Evolutionary conservation across 192 early-diverging fungal genomes (phyloP).

Genomic region (Gryganskiella cystojenkinii): DNA sequence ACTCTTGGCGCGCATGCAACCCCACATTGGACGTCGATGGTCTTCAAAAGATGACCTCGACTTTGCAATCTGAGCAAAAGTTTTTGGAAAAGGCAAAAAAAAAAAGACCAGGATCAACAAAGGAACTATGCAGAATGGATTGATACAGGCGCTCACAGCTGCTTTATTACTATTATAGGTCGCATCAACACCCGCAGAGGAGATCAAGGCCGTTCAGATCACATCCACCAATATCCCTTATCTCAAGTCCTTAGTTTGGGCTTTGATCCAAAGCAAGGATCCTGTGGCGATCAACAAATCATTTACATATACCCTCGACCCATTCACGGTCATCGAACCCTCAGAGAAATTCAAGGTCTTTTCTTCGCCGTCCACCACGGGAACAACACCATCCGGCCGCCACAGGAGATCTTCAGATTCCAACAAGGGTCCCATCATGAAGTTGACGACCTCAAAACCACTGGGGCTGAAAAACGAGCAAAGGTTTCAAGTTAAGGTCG

Average conservation of each 20-base stretch:
- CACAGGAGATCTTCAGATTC: background rate
- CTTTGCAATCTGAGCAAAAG: conserved; percentile 30
- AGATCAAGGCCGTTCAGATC: conserved; percentile 43
- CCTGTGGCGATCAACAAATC: conserved; percentile 33
- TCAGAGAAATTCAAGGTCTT: conserved; percentile 31
- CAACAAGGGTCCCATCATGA: conserved; percentile 12
- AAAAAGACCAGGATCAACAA: background rate
- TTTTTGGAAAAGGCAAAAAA: conserved; percentile 21
- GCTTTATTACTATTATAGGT: conserved; percentile 8
- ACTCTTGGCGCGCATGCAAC: conserved; percentile 25
- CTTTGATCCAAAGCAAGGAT: conserved; percentile 31
- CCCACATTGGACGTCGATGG: conserved; percentile 28
- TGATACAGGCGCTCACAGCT: background rate
- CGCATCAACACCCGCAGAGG: conserved; percentile 26
- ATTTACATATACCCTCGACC: conserved; percentile 34
- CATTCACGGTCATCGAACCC: conserved; percentile 35
- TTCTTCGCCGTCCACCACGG: background rate
- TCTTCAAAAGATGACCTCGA: conserved; percentile 36
- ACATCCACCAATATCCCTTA: conserved; percentile 40
- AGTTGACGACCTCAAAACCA: conserved; percentile 15
- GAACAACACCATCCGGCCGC: background rate
- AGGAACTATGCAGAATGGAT: background rate
- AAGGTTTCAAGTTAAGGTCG: conserved; percentile 54
- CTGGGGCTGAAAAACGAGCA: conserved; percentile 17
- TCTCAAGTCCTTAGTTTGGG: conserved; percentile 32